Conservation (phyloP, 495 filamentous ascomycete species). For the Neurospora sp. region DNA sequence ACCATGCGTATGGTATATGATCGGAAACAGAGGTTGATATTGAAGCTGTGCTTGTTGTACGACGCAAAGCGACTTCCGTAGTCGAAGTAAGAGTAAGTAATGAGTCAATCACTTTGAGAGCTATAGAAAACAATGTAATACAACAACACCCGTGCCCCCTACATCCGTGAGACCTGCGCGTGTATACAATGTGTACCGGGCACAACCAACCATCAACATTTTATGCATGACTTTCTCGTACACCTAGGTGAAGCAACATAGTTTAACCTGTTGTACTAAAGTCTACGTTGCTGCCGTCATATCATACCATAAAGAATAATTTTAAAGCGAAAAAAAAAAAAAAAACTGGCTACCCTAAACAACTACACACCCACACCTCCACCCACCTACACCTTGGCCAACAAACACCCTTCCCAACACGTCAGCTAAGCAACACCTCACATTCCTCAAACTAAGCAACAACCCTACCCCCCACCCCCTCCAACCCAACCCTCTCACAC, state of each 20-base stretch:
- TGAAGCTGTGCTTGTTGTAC: not conserved
- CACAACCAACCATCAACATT: not conserved
- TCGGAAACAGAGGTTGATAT: too few species aligned
- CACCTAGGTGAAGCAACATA: not conserved
- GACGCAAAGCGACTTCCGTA: not conserved
- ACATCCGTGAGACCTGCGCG: not conserved
- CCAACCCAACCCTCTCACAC: constrained; percentile 29
- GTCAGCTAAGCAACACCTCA: too few species aligned
- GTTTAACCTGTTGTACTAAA: not conserved
- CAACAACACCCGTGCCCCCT: too few species aligned
- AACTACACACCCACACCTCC: too few species aligned
- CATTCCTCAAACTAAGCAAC: constrained; percentile 10
- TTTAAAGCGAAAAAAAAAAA: too few species aligned
- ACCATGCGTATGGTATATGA: not conserved
- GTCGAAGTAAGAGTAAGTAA: not conserved
- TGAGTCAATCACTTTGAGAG: not conserved
- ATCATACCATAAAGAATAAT: too few species aligned
- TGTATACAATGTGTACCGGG: not conserved
- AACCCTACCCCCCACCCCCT: constrained; percentile 27
- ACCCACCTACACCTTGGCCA: too few species aligned
- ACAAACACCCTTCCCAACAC: too few species aligned
- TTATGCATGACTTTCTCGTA: not conserved
- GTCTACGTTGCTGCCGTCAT: too few species aligned
- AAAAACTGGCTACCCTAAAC: not conserved
- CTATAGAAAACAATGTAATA: too few species aligned